Base-by-base conservation (phyloP, 2,329 filamentous ascomycete genomes). In the Talaromyces sp. region DNA sequence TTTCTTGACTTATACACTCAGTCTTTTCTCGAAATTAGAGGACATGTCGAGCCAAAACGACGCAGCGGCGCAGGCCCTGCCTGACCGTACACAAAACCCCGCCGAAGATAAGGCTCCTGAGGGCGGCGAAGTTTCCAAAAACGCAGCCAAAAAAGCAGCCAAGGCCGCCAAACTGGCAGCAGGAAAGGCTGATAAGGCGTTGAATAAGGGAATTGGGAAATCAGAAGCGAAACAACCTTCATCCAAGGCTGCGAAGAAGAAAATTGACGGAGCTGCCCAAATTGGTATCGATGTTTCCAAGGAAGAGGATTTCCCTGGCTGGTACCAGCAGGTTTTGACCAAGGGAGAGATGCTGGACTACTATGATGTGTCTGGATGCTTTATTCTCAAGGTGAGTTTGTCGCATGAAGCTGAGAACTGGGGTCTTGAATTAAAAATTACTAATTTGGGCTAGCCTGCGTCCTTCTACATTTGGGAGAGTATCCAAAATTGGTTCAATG, bases 291-390 rank as follows among this genome's bases (percentile, higher is more conserved):
- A 93, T 65, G 87, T 90, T 64, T 84, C 85, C 66, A 98, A 97
- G 79, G 82, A 89, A 56, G 89, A 90, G 55, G 92, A 98, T 79
- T 95, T 99, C 75, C 84, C 91, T 57, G 87, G 88, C 78, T 99
- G 95, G 95, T 99, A 99, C 79, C 92, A 96, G 79, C 94, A 99
- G 79, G 91, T 98, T 64, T 89, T 99, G 61, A 88, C 93, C 73
- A 99, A 99, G 85, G 91, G 92, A 69, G 92, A 97, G 75, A 91
- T 99, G 89, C 89, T 98, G 70, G 93, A 96, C 73, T 99, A 97
- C 85, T 98, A 97, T 73, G 90, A 96, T 79, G 94, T 98, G 65
- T 91, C 93, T n/a, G 91, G 93, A 56, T 97, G 96, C 81, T 98
- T 96, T 78, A 95, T 98, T 75, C 85, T 96, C 76, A 93, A 91